Conservation (phyloP, 2,329 filamentous ascomycete genomes). For the Fusarium multiceps region DNA sequence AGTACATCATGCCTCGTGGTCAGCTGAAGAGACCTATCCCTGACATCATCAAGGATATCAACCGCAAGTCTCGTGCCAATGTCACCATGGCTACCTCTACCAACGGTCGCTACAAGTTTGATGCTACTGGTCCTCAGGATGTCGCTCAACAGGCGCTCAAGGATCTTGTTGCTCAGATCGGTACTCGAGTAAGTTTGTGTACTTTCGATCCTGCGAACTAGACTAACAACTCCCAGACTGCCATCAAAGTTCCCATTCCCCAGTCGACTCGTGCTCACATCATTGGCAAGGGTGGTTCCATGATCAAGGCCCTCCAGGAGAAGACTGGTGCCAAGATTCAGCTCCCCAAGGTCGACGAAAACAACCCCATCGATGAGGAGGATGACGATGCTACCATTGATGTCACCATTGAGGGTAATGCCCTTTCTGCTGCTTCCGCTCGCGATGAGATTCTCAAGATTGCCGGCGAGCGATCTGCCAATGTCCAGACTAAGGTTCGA, state of each 20-base stretch:
- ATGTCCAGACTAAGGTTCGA: constrained; percentile 82
- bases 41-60: constrained; percentile 91
- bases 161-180: constrained; percentile 89
- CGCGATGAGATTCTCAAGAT: constrained; percentile 87
- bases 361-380: constrained; percentile 66
- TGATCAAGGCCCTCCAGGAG: constrained; percentile 89
- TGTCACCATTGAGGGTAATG: constrained; percentile 90
- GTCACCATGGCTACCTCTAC: constrained; percentile 81
- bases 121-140: constrained; percentile 85
- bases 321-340: constrained; percentile 91
- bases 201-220: not conserved
- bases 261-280: constrained; percentile 86
- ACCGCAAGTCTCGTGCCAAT: constrained; percentile 88
- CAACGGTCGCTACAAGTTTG: constrained; percentile 80
- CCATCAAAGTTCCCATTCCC: constrained; percentile 83
- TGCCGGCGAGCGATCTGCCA: constrained; percentile 85
- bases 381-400: constrained; percentile 88
- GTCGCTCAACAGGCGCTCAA: constrained; percentile 88
- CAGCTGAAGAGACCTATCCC: constrained; percentile 87
- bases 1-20: constrained; percentile 78
- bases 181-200: constrained; percentile 73
- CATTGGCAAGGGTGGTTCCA: constrained; percentile 90
- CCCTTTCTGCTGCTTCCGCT: constrained; percentile 85
- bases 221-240: constrained; percentile 53
- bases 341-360: constrained; percentile 82